Evolutionary conservation across 805 yeast genomes (phyloP).

Genomic region (Candida gorgasii): DNA sequence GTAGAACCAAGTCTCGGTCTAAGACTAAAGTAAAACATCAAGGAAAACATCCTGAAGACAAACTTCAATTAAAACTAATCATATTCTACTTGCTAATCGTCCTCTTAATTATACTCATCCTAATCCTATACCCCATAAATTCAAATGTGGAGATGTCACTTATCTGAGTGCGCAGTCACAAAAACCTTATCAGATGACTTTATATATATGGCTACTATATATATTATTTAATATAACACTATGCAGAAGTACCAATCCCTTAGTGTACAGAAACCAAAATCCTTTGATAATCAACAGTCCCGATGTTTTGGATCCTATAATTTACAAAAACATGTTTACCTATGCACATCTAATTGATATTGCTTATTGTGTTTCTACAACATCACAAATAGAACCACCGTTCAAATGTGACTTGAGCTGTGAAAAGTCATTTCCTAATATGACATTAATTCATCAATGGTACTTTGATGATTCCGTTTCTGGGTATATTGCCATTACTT

Average conservation of each 20-base stretch:
- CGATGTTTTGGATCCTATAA: constrained; percentile 21
- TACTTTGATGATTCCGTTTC: constrained; percentile 36
- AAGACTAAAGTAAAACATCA: too few species aligned
- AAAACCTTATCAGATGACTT: neutral
- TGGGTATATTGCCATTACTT: constrained; percentile 40
- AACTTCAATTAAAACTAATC: too few species aligned
- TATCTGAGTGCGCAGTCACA: neutral
- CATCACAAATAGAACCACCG: constrained; percentile 32
- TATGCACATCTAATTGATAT: constrained; percentile 46
- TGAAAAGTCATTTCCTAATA: constrained; percentile 33
- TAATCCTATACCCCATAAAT: neutral
- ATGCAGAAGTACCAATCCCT: neutral
- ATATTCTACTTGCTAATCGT: neutral
- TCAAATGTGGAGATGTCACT: constrained; percentile 4
- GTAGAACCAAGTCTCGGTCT: too few species aligned
- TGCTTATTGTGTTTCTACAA: constrained; percentile 40
- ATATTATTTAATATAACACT: neutral
- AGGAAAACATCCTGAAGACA: too few species aligned
- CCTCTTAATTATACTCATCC: neutral
- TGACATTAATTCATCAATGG: constrained; percentile 43
- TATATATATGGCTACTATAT: neutral
- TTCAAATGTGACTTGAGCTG: constrained; percentile 41
- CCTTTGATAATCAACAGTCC: constrained; percentile 10
- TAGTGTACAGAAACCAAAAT: neutral
- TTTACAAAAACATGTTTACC: constrained; percentile 32